Evolutionary conservation across 176 grass and related monocot species (phyloP), one percentile per base, ranked within the genome.

Genomic region (Oryza glumipatula): DNA sequence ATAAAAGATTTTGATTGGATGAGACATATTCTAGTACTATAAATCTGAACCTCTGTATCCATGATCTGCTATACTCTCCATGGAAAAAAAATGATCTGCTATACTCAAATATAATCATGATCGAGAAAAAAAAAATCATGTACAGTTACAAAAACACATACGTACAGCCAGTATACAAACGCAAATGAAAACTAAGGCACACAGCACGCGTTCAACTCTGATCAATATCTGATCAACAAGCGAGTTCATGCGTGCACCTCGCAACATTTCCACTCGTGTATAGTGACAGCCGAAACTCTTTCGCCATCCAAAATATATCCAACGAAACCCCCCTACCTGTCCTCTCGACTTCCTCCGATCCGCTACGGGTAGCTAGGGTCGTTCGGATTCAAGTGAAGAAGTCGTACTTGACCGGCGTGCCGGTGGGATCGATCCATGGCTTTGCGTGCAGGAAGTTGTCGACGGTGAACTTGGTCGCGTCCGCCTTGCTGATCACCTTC

Each of bases 351-450:
- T 38, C 49, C 4, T 52, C 48, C 48, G 30, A 32, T 51, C 3
- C 48, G 13, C 7, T 52, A 52, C 15, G 49, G 12, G 9, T 32
- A 32, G 30, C 30, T 9, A 3, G 49, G 49, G 51, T 26, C 26
- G 26, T 54, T 17, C 16, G 51, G 7, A 16, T 56, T 95, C 81
- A 96, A 54, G 71, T 60, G 83, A 89, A 96, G 4, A 98, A 86
- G 13, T 90, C 91, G 68, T 91, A 79, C 76, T 91, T 92, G 24
- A 92, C 93, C 3, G 93, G 95, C 48, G 91, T 90, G 6, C 89
- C 85, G 11, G 89, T 95, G 6, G 80, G 43, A 12, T 83, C 81
- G 77, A 98, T 98, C 96, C 96, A 98, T 0, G 81, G 64, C 39
- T 85, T 76, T 0, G 80, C 91, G 47, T 95, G 84, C 76, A 98